phyloP scores from a whole-genome alignment of 2,329 filamentous ascomycete genomes.

The Colletotrichum sp. region DNA sequence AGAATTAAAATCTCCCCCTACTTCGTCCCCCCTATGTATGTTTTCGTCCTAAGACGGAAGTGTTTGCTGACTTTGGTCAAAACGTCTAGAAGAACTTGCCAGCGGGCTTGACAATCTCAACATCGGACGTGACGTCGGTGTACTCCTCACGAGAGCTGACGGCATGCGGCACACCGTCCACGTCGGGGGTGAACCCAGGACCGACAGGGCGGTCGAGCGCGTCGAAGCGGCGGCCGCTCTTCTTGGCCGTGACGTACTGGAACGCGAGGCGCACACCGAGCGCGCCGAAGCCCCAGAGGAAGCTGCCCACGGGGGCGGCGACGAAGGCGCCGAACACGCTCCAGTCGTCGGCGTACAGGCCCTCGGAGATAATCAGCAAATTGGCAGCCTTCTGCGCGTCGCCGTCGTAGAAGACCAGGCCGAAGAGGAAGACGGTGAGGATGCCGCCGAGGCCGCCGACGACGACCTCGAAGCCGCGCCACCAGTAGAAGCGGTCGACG shows the following conservation, averaged over 20 bases:
- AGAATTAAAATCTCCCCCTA: background rate
- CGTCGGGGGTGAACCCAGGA: slow-evolving; percentile 6
- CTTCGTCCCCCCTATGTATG: background rate
- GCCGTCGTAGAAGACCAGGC: slow-evolving; percentile 80
- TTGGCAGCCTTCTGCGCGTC: slow-evolving; percentile 65
- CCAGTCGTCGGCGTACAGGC: slow-evolving; percentile 80
- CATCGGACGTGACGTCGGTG: slow-evolving; percentile 29
- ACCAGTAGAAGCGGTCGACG: slow-evolving; percentile 69
- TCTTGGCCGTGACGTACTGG: slow-evolving; percentile 62
- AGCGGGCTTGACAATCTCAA: slow-evolving; percentile 39
- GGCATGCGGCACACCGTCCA: slow-evolving; percentile 13
- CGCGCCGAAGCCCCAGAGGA: slow-evolving; percentile 73
- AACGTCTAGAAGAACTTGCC: slow-evolving; percentile 60
- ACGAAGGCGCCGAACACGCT: slow-evolving; percentile 83
- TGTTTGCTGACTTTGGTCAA: too few species aligned
- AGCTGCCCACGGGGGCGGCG: slow-evolving; percentile 75
- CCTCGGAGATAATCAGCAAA: slow-evolving; percentile 73
- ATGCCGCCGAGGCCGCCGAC: slow-evolving; percentile 79
- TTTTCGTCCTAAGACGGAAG: background rate
- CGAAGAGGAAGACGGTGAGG: slow-evolving; percentile 81
- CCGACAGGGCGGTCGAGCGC: slow-evolving; percentile 63
- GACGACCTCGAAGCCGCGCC: slow-evolving; percentile 81
- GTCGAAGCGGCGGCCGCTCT: slow-evolving; percentile 66
- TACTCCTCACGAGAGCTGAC: slow-evolving; percentile 27
- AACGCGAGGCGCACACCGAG: slow-evolving; percentile 62